phyloP scores from a whole-genome alignment of 169 alveolate genomes.

The Plasmodium gonderi region DNA sequence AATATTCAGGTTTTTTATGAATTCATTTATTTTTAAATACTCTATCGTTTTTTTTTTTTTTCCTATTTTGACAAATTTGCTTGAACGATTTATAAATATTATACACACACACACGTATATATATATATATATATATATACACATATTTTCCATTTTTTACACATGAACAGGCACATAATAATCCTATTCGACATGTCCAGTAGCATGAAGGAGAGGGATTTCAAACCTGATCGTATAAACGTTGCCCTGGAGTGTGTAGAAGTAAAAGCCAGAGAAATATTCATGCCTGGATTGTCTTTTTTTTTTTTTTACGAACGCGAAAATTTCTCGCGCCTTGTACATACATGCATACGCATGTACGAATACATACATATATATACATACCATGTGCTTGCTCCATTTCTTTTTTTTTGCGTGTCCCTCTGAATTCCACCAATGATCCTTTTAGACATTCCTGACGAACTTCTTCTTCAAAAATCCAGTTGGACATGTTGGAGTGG shows the following conservation, averaged over 20 bases:
- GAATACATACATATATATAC: not conserved
- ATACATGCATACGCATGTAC: not conserved
- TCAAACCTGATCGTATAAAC: slow-evolving; percentile 83
- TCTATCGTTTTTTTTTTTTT: not conserved
- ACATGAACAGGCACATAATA: slow-evolving; percentile 76
- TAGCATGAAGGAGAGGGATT: slow-evolving; percentile 84
- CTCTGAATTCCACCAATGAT: no score
- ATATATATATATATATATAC: not conserved
- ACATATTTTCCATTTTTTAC: not conserved
- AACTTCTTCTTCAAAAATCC: slow-evolving; percentile 82
- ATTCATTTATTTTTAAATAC: not conserved
- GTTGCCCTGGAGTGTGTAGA: slow-evolving; percentile 82
- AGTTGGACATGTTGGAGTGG: slow-evolving; percentile 81
- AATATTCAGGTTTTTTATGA: slow-evolving; percentile 78
- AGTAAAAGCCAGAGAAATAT: slow-evolving; percentile 24
- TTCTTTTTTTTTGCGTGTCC: not conserved
- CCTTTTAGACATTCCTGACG: slow-evolving; percentile 72
- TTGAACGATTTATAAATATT: no score
- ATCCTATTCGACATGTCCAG: slow-evolving; percentile 83
- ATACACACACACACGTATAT: not conserved
- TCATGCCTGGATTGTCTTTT: not conserved
- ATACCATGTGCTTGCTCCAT: not conserved
- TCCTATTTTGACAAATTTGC: no score
- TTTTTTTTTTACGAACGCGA: no score
- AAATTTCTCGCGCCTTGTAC: no score